Percentiles rank a stretch among this genome's conserved stretches.
These are phyloP conservation scores for Auricularia auricula-judae DNA, from an alignment of 768 basidiomycete species.

Conservation along the genomic window DNA sequence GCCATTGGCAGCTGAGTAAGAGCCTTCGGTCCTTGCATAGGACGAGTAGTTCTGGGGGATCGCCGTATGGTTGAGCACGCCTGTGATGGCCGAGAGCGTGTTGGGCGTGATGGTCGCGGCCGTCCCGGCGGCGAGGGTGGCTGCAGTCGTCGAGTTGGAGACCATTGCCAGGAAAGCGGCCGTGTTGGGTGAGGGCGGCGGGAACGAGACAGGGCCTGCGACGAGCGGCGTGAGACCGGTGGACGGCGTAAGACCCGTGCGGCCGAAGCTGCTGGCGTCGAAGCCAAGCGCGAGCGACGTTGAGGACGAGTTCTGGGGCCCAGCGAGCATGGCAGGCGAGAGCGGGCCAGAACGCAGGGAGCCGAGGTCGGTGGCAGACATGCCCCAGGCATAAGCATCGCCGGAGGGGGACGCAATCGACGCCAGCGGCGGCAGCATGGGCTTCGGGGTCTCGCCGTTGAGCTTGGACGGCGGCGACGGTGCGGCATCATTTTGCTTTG, in stretches of 20 bases:
- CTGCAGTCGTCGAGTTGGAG: constrained; percentile 37
- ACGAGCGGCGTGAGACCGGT: constrained; percentile 80
- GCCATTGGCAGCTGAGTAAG: constrained; percentile 35
- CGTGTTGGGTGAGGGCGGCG: constrained; percentile 78
- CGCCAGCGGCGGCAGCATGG: constrained; percentile 72
- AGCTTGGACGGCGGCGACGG: constrained; percentile 10
- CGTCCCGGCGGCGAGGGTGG: constrained; percentile 17
- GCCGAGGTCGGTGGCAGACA: constrained; percentile 46
- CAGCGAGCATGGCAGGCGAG: constrained; percentile 92
- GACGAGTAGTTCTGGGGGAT: constrained; percentile 1
- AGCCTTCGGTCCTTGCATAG: constrained; percentile 6
- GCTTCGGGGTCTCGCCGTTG: constrained; percentile 37
- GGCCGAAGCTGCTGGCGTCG: constrained; percentile 51
- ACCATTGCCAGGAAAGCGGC: constrained; percentile 90
- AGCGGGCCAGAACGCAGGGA: constrained; percentile 89
- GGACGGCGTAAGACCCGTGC: constrained; percentile 79
- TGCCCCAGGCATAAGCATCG: constrained; percentile 46
- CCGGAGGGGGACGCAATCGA: constrained; percentile 49
- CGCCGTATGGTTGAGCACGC: constrained; percentile 47
- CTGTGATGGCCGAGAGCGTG: constrained; percentile 67
- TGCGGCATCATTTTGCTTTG: constrained; percentile 2
- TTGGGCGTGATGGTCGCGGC: constrained; percentile 53
- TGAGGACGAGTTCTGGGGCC: constrained; percentile 45
- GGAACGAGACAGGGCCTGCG: constrained; percentile 63
- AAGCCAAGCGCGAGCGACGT: constrained; percentile 35